Percentiles rank a stretch among this genome's conserved stretches.
Conservation (phyloP, 2,329 filamentous ascomycete genomes). For the Stemphylium vesicarium region DNA sequence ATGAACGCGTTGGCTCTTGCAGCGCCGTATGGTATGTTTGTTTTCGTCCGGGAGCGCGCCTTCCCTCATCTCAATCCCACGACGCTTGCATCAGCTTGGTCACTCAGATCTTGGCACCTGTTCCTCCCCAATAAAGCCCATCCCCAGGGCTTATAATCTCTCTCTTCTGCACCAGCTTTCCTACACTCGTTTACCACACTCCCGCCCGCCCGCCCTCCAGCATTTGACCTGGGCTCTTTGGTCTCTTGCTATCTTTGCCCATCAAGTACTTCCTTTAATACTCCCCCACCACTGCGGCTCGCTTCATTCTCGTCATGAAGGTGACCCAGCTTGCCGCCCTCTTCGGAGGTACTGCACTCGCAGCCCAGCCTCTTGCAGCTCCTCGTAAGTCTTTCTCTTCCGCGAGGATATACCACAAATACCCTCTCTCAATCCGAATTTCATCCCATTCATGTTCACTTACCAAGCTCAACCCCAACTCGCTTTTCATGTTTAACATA, state of each 20-base stretch:
- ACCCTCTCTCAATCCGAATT: background rate
- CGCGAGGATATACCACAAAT: background rate
- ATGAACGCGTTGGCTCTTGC: background rate
- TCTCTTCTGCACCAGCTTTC: conserved; percentile 22
- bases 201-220: conserved; percentile 14
- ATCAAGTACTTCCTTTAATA: conserved; percentile 23
- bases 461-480: background rate
- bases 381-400: conserved; percentile 24
- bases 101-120: conserved; percentile 27
- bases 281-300: conserved; percentile 14
- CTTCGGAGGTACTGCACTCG: conserved; percentile 30
- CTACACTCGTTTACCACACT: conserved; percentile 36
- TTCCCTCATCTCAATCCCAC: conserved; percentile 14
- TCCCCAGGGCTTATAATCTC: conserved; percentile 8
- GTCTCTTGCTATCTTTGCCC: conserved; percentile 26
- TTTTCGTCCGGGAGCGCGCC: conserved; percentile 20
- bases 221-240: conserved; percentile 7
- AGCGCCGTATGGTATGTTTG: conserved; percentile 18
- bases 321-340: conserved; percentile 29
- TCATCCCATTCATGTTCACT: background rate
- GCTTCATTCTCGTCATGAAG: conserved; percentile 36
- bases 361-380: conserved; percentile 26
- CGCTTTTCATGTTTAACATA: conserved; percentile 11
- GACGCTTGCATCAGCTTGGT: conserved; percentile 4
- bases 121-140: conserved; percentile 18